Conservation (phyloP, 495 filamentous ascomycete species). For the Aspergillus sclerotioniger region DNA sequence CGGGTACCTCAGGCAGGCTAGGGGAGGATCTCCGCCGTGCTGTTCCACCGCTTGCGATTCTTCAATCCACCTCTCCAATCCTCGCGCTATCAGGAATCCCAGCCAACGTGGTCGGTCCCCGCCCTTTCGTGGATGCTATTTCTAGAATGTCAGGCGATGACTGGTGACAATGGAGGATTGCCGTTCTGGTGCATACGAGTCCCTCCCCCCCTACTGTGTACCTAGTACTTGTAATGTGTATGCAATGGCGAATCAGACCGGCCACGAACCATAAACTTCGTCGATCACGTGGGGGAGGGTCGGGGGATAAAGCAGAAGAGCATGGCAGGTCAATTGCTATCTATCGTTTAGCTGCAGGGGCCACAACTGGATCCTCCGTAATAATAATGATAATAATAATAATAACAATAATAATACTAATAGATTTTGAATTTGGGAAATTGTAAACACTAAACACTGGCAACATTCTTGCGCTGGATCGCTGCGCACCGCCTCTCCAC, state of each 20-base stretch:
- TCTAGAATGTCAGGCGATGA: not conserved
- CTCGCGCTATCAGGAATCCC: not conserved
- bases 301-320: not conserved
- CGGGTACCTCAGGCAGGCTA: conserved; percentile 12
- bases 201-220: not conserved
- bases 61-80: conserved; percentile 1
- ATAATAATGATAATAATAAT: no score
- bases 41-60: not conserved
- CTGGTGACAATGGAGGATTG: not conserved
- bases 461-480: not conserved
- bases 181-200: not conserved
- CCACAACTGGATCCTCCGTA: not conserved
- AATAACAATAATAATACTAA: no score
- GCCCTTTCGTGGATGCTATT: not conserved
- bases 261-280: conserved; percentile 1
- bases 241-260: no score
- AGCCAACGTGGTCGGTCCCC: not conserved
- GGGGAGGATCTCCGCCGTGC: conserved; percentile 2
- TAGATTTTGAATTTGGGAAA: not conserved
- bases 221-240: no score
- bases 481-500: not conserved
- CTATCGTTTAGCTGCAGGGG: not conserved
- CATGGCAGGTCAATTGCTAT: not conserved
- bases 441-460: not conserved
- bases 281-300: conserved; percentile 13